These are phyloP conservation scores for Pyracantha coccinea DNA, from an alignment of 331 rosid genomes.

Conservation along the genomic window DNA sequence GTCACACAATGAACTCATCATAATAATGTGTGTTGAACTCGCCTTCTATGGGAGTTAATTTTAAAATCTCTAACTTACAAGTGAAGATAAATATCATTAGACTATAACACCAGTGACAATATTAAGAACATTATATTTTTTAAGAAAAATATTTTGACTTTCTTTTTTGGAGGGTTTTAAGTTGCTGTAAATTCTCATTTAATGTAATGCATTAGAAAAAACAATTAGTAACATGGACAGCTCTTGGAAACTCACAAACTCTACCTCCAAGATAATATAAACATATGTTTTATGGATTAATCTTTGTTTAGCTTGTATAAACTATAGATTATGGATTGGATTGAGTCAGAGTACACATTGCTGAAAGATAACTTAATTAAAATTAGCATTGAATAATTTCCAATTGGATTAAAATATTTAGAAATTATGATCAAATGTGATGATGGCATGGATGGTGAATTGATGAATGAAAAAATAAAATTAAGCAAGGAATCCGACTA, in stretches of 20 bases:
- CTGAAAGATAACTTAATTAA: not conserved
- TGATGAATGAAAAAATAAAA: not conserved
- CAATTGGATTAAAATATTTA: not conserved
- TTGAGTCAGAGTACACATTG: not conserved
- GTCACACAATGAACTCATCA: no score
- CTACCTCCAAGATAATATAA: not conserved
- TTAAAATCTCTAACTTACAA: no score
- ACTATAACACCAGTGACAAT: no score
- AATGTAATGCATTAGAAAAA: not conserved
- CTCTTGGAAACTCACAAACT: not conserved
- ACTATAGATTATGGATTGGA: not conserved
- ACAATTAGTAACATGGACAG: not conserved
- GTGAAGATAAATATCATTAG: not conserved
- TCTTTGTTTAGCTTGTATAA: not conserved
- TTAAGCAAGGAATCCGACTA: conserved; percentile 1
- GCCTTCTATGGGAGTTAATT: no score
- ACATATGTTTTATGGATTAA: not conserved
- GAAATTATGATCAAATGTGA: not conserved
- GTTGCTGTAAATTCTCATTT: not conserved
- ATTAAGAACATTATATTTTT: not conserved
- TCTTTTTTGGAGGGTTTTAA: not conserved
- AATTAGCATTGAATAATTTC: not conserved
- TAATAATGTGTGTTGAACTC: no score
- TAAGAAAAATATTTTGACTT: not conserved
- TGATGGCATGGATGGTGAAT: not conserved